Conservation (phyloP, 441 rosid species). For the Lepidium campestre region DNA sequence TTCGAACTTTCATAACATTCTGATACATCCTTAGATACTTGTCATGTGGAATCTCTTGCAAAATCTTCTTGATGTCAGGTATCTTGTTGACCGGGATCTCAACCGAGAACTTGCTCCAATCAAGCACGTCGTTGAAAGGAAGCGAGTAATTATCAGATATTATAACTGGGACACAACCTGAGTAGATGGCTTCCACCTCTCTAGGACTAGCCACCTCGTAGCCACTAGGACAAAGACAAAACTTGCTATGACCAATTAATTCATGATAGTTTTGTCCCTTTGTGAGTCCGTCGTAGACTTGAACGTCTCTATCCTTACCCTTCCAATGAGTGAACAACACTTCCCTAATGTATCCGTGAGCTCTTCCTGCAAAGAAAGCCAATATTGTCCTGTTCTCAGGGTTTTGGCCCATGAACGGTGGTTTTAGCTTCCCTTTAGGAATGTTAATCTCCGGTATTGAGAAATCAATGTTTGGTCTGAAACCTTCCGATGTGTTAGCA, state of each 20-base stretch:
- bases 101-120: conserved; percentile 42
- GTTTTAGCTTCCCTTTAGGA: conserved; percentile 14
- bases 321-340: conserved; percentile 42
- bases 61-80: conserved; percentile 35
- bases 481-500: conserved; percentile 50
- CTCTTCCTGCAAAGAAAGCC: conserved; percentile 54
- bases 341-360: conserved; percentile 44
- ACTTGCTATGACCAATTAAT: conserved; percentile 41
- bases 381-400: conserved; percentile 33
- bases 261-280: conserved; percentile 27
- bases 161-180: conserved; percentile 42
- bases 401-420: not conserved
- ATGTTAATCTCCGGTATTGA: conserved; percentile 40
- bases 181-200: conserved; percentile 33
- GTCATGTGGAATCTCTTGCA: conserved; percentile 19
- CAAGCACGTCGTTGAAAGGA: conserved; percentile 48
- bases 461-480: conserved; percentile 39
- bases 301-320: conserved; percentile 39
- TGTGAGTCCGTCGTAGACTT: conserved; percentile 38
- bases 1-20: conserved; percentile 28
- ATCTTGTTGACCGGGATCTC: conserved; percentile 30
- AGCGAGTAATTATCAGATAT: conserved; percentile 36
- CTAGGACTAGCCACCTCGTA: conserved; percentile 54
- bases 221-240: conserved; percentile 66
- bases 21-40: conserved; percentile 30